Evolutionary conservation across 768 basidiomycete species (phyloP).

Genomic region (Pleurotus tuber-regium): DNA sequence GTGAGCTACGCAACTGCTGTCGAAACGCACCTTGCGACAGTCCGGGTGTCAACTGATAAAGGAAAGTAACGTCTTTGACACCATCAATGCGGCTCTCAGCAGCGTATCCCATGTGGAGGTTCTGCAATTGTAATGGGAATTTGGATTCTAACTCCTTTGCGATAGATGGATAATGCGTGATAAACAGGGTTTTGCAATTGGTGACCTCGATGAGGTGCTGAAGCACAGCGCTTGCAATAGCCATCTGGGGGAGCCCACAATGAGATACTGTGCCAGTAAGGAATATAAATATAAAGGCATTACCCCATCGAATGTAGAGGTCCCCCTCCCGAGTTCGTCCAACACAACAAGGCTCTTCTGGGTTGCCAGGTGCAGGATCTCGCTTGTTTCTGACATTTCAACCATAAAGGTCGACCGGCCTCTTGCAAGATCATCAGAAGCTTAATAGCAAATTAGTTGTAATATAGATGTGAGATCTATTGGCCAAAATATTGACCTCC

Average conservation of each 20-base stretch:
- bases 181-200: slow-evolving; percentile 80
- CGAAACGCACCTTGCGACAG: slow-evolving; percentile 51
- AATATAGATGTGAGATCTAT: slow-evolving; percentile 8
- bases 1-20: not conserved
- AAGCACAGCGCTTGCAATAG: slow-evolving; percentile 81
- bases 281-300: slow-evolving; percentile 13
- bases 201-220: slow-evolving; percentile 60
- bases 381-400: slow-evolving; percentile 91
- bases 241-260: slow-evolving; percentile 52
- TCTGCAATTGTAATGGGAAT: slow-evolving; percentile 62
- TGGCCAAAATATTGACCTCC: slow-evolving; percentile 51
- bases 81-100: slow-evolving; percentile 71
- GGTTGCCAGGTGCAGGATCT: slow-evolving; percentile 79
- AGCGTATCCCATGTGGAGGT: slow-evolving; percentile 85
- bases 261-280: not conserved
- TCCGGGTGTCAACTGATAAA: slow-evolving; percentile 74
- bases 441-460: slow-evolving; percentile 30
- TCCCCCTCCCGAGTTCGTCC: slow-evolving; percentile 89
- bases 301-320: slow-evolving; percentile 88
- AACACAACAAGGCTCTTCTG: slow-evolving; percentile 80
- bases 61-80: slow-evolving; percentile 77
- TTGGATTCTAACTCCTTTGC: slow-evolving; percentile 63
- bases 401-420: slow-evolving; percentile 97
- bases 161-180: slow-evolving; percentile 91
- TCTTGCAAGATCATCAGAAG: slow-evolving; percentile 82